Conservation (phyloP, 2,329 filamentous ascomycete species). For the Ceratocystis cubensis region DNA sequence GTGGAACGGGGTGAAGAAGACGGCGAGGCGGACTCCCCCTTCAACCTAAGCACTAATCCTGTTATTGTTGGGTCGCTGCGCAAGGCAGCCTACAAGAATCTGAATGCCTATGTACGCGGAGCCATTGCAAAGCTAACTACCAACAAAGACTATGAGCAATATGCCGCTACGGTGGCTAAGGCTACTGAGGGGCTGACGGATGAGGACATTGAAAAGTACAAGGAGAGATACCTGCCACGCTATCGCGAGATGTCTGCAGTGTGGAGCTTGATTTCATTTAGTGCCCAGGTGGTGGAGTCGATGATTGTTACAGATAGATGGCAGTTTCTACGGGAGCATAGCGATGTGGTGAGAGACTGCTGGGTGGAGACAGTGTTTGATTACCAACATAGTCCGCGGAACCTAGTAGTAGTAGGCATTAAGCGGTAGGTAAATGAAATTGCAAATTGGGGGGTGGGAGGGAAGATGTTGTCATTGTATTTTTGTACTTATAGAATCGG, state of each 20-base stretch:
- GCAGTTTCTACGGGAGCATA: slow-evolving; percentile 71
- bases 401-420: slow-evolving; percentile 83
- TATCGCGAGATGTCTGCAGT: slow-evolving; percentile 75
- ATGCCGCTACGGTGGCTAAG: slow-evolving; percentile 48
- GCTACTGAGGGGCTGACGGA: slow-evolving; percentile 60
- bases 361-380: slow-evolving; percentile 96
- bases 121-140: slow-evolving; percentile 62
- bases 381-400: slow-evolving; percentile 71
- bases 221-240: slow-evolving; percentile 46
- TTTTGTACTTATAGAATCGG: not conserved
- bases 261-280: slow-evolving; percentile 95
- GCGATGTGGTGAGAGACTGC: slow-evolving; percentile 53
- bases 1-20: slow-evolving; percentile 26
- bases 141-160: slow-evolving; percentile 43
- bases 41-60: slow-evolving; percentile 54
- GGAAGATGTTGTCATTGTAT: not conserved
- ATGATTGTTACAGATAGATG: slow-evolving; percentile 84
- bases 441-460: not conserved
- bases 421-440: slow-evolving; percentile 42
- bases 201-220: slow-evolving; percentile 62
- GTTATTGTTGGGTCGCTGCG: slow-evolving; percentile 77
- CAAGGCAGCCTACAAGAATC: slow-evolving; percentile 65
- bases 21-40: slow-evolving; percentile 29
- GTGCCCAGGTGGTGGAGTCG: slow-evolving; percentile 76
- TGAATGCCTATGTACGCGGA: slow-evolving; percentile 65